Percentiles rank a stretch among this genome's conserved stretches.
Evolutionary conservation across 495 filamentous ascomycete genomes (phyloP).

Genomic region (Lasiosphaeria miniovina): DNA sequence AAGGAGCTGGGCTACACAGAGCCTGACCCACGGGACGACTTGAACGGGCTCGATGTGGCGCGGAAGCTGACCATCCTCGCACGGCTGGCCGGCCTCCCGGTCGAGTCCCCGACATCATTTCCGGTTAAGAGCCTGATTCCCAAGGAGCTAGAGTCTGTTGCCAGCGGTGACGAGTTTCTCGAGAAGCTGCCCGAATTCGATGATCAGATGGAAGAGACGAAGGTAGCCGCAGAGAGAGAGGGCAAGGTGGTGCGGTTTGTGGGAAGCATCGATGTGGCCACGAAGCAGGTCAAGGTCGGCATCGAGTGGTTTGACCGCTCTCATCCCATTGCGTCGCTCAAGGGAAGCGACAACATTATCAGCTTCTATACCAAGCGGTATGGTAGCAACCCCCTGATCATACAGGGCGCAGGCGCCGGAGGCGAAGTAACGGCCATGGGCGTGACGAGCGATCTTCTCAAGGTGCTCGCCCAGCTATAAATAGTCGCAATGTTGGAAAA

Average conservation of each 20-base stretch:
- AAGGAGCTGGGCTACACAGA: constrained; percentile 96
- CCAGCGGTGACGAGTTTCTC: constrained; percentile 79
- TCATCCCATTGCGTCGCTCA: constrained; percentile 84
- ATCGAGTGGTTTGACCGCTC: constrained; percentile 80
- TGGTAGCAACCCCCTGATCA: constrained; percentile 80
- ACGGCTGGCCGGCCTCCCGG: constrained; percentile 70
- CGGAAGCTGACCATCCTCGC: constrained; percentile 95
- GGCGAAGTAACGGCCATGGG: constrained; percentile 97
- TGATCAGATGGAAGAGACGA: constrained; percentile 75
- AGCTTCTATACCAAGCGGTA: constrained; percentile 97
- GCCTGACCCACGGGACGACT: constrained; percentile 90
- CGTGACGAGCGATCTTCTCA: constrained; percentile 83
- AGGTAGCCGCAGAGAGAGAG: constrained; percentile 70
- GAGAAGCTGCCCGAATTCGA: constrained; percentile 73
- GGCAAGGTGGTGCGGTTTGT: constrained; percentile 94
- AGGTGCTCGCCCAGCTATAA: constrained; percentile 60
- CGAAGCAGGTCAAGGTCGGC: constrained; percentile 78
- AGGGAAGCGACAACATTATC: constrained; percentile 97
- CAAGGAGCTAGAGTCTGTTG: constrained; percentile 67
- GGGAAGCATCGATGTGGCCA: constrained; percentile 80
- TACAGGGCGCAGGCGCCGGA: constrained; percentile 93
- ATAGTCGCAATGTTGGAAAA: constrained; percentile 11
- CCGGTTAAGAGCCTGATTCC: constrained; percentile 91
- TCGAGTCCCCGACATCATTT: constrained; percentile 77
- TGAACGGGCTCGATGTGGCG: constrained; percentile 95